phyloP scores from a whole-genome alignment of 2,329 filamentous ascomycete species.

The Zopfia rhizophila region DNA sequence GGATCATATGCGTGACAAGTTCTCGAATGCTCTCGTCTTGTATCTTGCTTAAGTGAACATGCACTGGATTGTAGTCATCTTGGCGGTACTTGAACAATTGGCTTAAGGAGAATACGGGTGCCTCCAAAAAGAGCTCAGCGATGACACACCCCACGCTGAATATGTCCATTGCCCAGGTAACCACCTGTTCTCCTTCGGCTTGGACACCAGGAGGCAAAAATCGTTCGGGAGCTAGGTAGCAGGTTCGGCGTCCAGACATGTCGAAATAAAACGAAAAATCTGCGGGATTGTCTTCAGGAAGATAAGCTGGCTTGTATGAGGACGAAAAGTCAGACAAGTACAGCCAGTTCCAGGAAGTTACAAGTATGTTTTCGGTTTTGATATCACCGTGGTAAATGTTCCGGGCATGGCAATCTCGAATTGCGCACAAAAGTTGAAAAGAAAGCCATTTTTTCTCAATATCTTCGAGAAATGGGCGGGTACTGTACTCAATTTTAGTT shows the following conservation, averaged over 20 bases:
- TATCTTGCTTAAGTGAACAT: slow-evolving; percentile 84
- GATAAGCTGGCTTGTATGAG: slow-evolving; percentile 90
- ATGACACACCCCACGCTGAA: slow-evolving; percentile 98
- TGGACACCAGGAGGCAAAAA: slow-evolving; percentile 79
- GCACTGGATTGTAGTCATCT: slow-evolving; percentile 89
- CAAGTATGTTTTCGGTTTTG: slow-evolving; percentile 95
- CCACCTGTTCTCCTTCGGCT: slow-evolving; percentile 69
- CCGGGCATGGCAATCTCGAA: slow-evolving; percentile 89
- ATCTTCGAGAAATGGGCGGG: slow-evolving; percentile 93
- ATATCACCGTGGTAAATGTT: slow-evolving; percentile 98
- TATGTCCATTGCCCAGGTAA: slow-evolving; percentile 97
- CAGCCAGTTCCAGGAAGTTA: slow-evolving; percentile 99
- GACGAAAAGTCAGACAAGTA: slow-evolving; percentile 98
- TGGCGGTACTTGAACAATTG: slow-evolving; percentile 95
- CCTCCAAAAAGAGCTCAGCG: slow-evolving; percentile 92
- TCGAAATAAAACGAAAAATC: slow-evolving; percentile 99
- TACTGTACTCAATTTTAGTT: too few species aligned
- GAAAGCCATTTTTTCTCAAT: slow-evolving; percentile 99
- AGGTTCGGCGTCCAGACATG: slow-evolving; percentile 87
- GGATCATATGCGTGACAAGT: slow-evolving; percentile 95
- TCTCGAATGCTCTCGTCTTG: slow-evolving; percentile 87
- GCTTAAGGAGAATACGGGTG: slow-evolving; percentile 96
- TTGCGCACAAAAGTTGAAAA: slow-evolving; percentile 90
- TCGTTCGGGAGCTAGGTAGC: slow-evolving; percentile 93
- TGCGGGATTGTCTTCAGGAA: slow-evolving; percentile 95